Evolutionary conservation across 1,139 yeast genomes (phyloP), one percentile per base, ranked within the genome.

Genomic region (Hyphopichia fennica): DNA sequence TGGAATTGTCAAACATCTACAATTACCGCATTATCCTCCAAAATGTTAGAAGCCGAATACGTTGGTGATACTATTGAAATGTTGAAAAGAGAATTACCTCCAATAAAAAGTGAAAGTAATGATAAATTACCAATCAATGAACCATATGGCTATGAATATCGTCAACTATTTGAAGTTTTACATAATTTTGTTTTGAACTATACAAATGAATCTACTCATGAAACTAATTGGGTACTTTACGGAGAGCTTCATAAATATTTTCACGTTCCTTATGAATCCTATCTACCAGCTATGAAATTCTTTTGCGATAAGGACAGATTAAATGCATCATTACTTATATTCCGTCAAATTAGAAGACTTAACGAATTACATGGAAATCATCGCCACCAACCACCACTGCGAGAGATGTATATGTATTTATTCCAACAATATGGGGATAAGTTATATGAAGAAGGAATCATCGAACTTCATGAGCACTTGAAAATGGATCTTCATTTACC

Each of bases 381-480:
- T 36, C 50, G 54, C 33, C 58, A 64, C 46, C 54, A 74, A 6
- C 81, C 84, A 11, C 88, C 95, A 0, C 89, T 87, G 50, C 72
- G 74, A 38, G 81, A 81, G n/a, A 79, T 86, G 62, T 87, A 87
- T 53, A 58, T 72, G 46, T 76, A 78, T 51, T 62, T 87, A 22
- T 80, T 87, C 54, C 69, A 75, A 42, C 77, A 77, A 42, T 86
- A 85, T 64, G 88, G 91, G 1, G 66, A 72, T 38, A 67, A 69
- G 42, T 63, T 76, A 28, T 87, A 84, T 51, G 83, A 78, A 45
- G 84, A 82, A 25, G 95, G 95, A 0, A 82, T 87, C 7, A 68
- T 72, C 37, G 87, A 84, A 46, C 62, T 87, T 11, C 90, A 86
- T 52, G 77, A 81, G 42, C 73, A 77, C 42, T 65, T 85, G 53